Evolutionary conservation across 2,329 filamentous ascomycete genomes (phyloP).

Genomic region (Cryoendolithus antarcticus): DNA sequence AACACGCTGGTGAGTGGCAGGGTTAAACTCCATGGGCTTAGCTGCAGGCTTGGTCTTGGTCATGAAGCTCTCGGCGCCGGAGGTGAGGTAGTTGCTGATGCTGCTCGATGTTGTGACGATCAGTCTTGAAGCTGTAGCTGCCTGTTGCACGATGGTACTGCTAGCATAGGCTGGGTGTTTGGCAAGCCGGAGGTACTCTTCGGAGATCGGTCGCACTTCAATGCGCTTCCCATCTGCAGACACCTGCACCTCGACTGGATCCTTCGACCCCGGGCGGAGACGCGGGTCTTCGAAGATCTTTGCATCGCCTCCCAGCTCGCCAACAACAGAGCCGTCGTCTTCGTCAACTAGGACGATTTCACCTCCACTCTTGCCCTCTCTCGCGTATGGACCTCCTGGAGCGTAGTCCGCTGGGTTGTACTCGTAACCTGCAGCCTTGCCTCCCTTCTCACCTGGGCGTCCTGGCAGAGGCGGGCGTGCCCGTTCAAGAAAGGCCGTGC

Average conservation of each 20-base stretch:
- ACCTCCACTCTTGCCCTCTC: slow-evolving; percentile 35
- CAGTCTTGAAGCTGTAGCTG: slow-evolving; percentile 75
- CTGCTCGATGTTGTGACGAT: slow-evolving; percentile 80
- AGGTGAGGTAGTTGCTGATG: slow-evolving; percentile 64
- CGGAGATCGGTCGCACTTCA: slow-evolving; percentile 54
- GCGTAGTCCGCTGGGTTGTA: slow-evolving; percentile 78
- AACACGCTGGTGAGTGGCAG: slow-evolving; percentile 70
- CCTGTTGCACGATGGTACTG: slow-evolving; percentile 74
- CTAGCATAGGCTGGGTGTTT: slow-evolving; percentile 86
- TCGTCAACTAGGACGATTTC: slow-evolving; percentile 91
- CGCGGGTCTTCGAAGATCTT: slow-evolving; percentile 64
- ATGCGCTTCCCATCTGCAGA: slow-evolving; percentile 56
- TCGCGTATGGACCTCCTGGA: slow-evolving; percentile 53
- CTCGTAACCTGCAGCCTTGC: slow-evolving; percentile 18
- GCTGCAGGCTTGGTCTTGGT: slow-evolving; percentile 63
- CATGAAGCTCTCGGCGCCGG: slow-evolving; percentile 67
- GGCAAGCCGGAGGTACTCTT: slow-evolving; percentile 63
- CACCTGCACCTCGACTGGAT: slow-evolving; percentile 69
- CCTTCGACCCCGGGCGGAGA: slow-evolving; percentile 80
- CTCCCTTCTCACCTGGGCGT: slow-evolving; percentile 19
- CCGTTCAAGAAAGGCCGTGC: slow-evolving; percentile 86
- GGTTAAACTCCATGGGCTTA: slow-evolving; percentile 78
- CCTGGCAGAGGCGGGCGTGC: slow-evolving; percentile 46
- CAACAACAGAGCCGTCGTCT: slow-evolving; percentile 89
- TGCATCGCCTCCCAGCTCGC: slow-evolving; percentile 74